Base-by-base conservation (phyloP, 257 asterid genomes). In the Solanum virginianum region DNA sequence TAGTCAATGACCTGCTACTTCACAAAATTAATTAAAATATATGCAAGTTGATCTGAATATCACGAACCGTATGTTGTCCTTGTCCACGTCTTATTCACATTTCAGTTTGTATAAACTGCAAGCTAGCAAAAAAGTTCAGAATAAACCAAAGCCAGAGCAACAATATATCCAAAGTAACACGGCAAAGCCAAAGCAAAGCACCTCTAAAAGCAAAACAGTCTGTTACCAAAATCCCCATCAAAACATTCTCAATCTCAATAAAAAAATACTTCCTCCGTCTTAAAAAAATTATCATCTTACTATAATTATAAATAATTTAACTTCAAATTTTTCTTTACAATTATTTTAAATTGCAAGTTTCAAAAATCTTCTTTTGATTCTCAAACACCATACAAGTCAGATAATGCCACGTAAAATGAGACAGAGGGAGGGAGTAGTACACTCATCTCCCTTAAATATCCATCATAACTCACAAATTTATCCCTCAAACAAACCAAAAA, bases 101-200 rank as follows among this genome's bases (percentile, higher is more conserved):
- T 9, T 24, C 5, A 8, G 45, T 51, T 66, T 14, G 62, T 24
- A 53, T 53, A 60, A 86, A 59, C 17, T 85, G 51, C 77, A 59
- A 82, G 72, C 0, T 14, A 83, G 69, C 80, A 2, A 16, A 24
- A 84, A 86, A 85, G 80, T 84, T 36, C 16, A 41, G 41, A 32
- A 87, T 70, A 81, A 79, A 66, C 86, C 87, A 84, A 80, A 77
- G 43, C 14, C 82, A 77, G 82, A 77, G 60, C 63, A 77, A 77
- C 82, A 77, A 77, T 51, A 77, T 51, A 51, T 77, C 77, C 85
- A 45, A 59, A 83, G 54, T 43, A 39, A 56, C 82, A 55, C 83
- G 24, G 55, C 68, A 83, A 24, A 88, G 87, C 77, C 81, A 87
- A 94, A 92, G 96, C 92, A 94, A 94, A 89, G 98, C 90, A 94